Base-by-base conservation (phyloP, 768 basidiomycete species). In the Termitomyces sp. region DNA sequence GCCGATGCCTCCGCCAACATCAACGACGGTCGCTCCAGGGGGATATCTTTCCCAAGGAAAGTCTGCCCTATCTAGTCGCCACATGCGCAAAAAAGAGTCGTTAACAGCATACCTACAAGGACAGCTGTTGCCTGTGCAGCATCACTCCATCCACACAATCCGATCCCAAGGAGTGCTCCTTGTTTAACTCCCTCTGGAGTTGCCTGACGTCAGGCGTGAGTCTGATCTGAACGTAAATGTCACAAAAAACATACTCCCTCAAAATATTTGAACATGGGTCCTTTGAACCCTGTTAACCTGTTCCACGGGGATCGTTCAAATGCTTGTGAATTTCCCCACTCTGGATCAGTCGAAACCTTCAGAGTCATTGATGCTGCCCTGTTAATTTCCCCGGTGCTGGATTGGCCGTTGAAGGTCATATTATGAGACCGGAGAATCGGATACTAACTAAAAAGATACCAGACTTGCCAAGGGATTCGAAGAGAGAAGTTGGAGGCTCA, bases 21-120 rank as follows among this genome's bases (percentile, higher is more conserved):
- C 35, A 37, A 16, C 11, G 35, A 37, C 35, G 4, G 35, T 37
- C 14, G 35, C 17, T 37, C 35, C 69, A 3, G 31, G 9, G 10
- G 65, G 54, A 5, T 75, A 60, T n/a, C 62, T 46, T 0, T 59
- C 65, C 77, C 76, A 79, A 10, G 72, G 68, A 50, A 68, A 76
- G 1, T 63, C 76, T 76, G 37, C 4, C 29, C 35, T 9, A 56
- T 27, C 1, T 16, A 47, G 17, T 17, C 47, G 14, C 14, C 25
- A 35, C 32, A 2, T 45, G 16, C 11, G 29, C 29, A 9, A 32
- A 27, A 52, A 49, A n/a, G 5, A 8, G 12, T 27, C 53, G 1
- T 5, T 1, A 16, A 14, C 35, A 40, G 27, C 55, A 38, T 29
- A 71, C 72, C 65, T 59, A 52, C 60, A 3, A 65, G 37, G 6